Evolutionary conservation across 1,284 basidiomycete species (phyloP), one percentile per base, ranked within the genome.

Genomic region (Rhodotorula sp.): DNA sequence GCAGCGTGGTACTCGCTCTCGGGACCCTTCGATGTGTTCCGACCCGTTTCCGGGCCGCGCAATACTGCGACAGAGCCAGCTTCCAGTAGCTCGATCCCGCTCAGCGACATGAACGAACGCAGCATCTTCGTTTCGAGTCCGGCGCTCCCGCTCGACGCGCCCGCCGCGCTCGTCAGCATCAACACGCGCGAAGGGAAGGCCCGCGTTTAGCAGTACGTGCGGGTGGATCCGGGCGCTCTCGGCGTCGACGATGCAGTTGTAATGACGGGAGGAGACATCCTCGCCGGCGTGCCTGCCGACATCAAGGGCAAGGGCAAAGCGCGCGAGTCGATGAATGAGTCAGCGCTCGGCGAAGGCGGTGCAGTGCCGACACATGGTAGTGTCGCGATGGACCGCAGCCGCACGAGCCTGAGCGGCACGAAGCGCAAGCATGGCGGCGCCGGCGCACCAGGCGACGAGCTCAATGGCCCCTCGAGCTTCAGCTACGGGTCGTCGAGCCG

Each of bases 1-100:
- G 87, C 87, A 0, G 87, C 86, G 23, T 87, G 89, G 54, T 91
- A 91, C 0, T 89, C 89, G 5, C 84, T 94, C 41, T 93, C 91
- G 14, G 89, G 88, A 73, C 88, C 90, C 0, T 88, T 90, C 59
- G 86, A 90, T 2, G 92, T 94, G 80, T 85, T 90, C 63, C 86
- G 86, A 44, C 73, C 73, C 44, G 68, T 71, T 4, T 55, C 14
- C 45, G 41, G 50, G 13, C 8, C 60, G 23, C 8, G 45, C 9
- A 41, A 44, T 7, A 27, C n/a, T 16, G 50, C 14, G 23, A 3
- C 14, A 0, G 34, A 12, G 5, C 14, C 34, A 16, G 14, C 42
- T 14, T 4, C 64, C 17, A 41, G 59, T 17, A 34, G 27, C 53
- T 61, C 42, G 27, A 12, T 25, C 16, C 27, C 65, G 7, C 1